Conservation (phyloP, 306 rosid genomes). For the Cotoneaster glaucophyllus region DNA sequence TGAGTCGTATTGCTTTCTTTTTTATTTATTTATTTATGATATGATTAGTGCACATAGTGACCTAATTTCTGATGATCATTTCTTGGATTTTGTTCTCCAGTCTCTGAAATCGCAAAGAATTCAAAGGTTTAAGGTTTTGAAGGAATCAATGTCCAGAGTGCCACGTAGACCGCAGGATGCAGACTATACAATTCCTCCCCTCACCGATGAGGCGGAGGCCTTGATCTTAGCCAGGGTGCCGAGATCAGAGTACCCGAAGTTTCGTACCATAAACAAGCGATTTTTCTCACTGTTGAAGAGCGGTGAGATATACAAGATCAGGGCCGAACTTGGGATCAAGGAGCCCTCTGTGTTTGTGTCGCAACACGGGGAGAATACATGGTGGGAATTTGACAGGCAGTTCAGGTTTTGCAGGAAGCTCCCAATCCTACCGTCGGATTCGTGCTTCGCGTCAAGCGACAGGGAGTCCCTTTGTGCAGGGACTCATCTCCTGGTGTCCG, state of each 20-base stretch:
- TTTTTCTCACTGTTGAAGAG: conserved; percentile 37
- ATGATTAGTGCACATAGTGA: conserved; percentile 3
- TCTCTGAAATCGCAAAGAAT: conserved; percentile 9
- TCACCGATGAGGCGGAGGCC: conserved; percentile 66
- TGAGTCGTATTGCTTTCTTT: neutral
- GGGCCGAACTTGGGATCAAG: conserved; percentile 44
- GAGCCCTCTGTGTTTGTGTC: conserved; percentile 74
- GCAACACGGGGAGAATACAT: conserved; percentile 51
- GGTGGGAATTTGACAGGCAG: conserved; percentile 67
- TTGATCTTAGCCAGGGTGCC: conserved; percentile 64
- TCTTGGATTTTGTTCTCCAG: neutral
- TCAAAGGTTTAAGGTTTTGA: neutral
- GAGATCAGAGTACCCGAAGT: conserved; percentile 56
- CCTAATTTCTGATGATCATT: conserved; percentile 6
- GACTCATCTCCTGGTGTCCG: conserved; percentile 64
- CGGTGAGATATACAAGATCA: conserved; percentile 58
- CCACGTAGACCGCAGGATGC: conserved; percentile 67
- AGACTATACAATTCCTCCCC: conserved; percentile 54
- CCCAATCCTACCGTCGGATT: conserved; percentile 53
- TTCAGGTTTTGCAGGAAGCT: conserved; percentile 46
- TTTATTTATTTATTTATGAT: neutral
- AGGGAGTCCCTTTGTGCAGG: conserved; percentile 80
- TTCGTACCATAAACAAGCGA: conserved; percentile 48
- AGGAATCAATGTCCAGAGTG: conserved; percentile 7
- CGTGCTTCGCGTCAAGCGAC: conserved; percentile 38